Base-by-base conservation (phyloP, 305 asterid genomes). In the Plantago lanceolata region DNA sequence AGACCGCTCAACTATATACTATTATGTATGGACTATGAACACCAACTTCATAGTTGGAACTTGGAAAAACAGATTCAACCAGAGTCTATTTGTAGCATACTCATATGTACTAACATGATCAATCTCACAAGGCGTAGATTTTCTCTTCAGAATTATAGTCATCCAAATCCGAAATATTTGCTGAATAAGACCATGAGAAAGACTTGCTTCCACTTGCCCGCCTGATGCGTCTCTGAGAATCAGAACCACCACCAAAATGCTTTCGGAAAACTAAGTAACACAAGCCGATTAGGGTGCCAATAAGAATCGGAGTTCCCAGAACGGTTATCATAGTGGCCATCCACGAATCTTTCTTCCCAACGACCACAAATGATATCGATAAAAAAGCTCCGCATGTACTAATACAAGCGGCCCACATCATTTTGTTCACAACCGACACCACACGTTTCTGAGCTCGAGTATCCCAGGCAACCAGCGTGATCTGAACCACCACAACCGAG, bases 401-500 rank as follows among this genome's bases (percentile, higher is more conserved):
- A 20, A 90, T 66, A 14, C 99, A 85, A 2, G 99, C 99, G 0
- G 95, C 89, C 99, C 99, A 94, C 99, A 94, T 90, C 76, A 94
- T 64, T 83, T 94, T 94, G 63, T 94, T 94, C 69, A 94, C 96
- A 5, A 94, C 88, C 0, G 96, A 86, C 24, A 94, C 97, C 0
- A 94, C 85, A 63, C 76, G 87, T 71, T 76, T 88, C 80, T 94
- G 97, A 15, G 99, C 94, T 19, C 79, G 71, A 0, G 97, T 90
- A 55, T 94, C 97, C 97, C 96, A 90, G 0, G 97, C 96, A 8
- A 94, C 91, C 52, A 94, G 57, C 0, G 99, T 90, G 62, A 90
- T 94, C 81, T 94, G 99, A 64, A 94, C 90, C 0, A 94, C 96
- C 0, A 94, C 99, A 1, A 94, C 99, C 0, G 99, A 86, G 0